Percentiles rank a stretch among this genome's conserved stretches.
Evolutionary conservation across 1,284 basidiomycete species (phyloP).

Genomic region (Leccinum pachyderme): DNA sequence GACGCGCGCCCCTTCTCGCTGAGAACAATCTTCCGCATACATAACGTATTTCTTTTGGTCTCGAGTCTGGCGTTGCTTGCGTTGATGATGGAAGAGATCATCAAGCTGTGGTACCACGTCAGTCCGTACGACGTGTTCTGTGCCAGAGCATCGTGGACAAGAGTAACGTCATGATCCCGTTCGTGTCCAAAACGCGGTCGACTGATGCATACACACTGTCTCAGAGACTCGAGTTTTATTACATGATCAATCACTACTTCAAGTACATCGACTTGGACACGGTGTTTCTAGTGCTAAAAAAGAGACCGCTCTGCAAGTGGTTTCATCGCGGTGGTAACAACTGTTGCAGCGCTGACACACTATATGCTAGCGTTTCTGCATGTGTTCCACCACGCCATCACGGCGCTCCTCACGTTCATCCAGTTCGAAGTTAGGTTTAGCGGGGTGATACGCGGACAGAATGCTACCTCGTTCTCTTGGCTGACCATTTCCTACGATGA

Average conservation of each 20-base stretch:
- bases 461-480: conserved; percentile 4
- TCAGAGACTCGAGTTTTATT: conserved; percentile 85
- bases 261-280: conserved; percentile 94
- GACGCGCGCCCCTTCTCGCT: conserved; percentile 71
- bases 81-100: conserved; percentile 86
- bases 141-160: conserved; percentile 75
- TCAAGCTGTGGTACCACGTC: conserved; percentile 67
- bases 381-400: conserved; percentile 97
- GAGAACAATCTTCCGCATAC: conserved; percentile 82
- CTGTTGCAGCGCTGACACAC: neutral
- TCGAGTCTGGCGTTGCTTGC: conserved; percentile 81
- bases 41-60: conserved; percentile 83
- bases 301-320: conserved; percentile 85
- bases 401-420: conserved; percentile 89
- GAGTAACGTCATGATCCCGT: conserved; percentile 51
- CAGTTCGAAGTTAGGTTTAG: conserved; percentile 89
- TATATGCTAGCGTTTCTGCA: conserved; percentile 80
- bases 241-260: conserved; percentile 98
- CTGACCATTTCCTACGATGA: conserved; percentile 13
- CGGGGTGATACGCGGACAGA: conserved; percentile 52
- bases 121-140: conserved; percentile 84
- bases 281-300: conserved; percentile 94
- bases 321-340: conserved; percentile 1
- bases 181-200: conserved; percentile 1
- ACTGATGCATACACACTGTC: conserved; percentile 10